Conservation (phyloP, 2,329 filamentous ascomycete genomes). For the Arthrobotrys sinensis region DNA sequence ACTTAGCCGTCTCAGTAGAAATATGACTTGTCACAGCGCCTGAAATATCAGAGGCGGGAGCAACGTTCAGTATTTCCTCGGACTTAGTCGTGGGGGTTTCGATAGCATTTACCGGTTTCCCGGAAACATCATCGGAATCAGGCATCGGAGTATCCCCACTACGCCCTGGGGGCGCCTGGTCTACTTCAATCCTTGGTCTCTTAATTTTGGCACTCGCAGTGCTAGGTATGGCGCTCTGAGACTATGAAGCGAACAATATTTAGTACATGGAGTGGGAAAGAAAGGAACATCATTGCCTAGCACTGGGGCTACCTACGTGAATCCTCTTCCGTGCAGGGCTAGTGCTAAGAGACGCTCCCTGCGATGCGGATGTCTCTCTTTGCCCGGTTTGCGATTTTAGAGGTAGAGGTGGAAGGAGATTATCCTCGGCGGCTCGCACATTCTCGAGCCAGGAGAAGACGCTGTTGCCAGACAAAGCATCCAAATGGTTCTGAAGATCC, state of each 20-base stretch:
- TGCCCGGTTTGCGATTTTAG: slow-evolving; percentile 25
- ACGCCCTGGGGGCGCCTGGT: neutral
- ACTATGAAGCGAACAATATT: slow-evolving; percentile 33
- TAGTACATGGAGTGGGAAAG: slow-evolving; percentile 22
- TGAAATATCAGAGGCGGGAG: neutral
- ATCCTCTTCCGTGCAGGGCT: slow-evolving; percentile 53
- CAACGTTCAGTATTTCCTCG: neutral
- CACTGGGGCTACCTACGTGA: slow-evolving; percentile 39
- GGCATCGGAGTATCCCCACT: slow-evolving; percentile 34
- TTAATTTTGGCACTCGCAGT: slow-evolving; percentile 35
- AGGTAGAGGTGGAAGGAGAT: slow-evolving; percentile 38
- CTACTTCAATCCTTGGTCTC: slow-evolving; percentile 44
- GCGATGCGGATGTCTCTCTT: neutral
- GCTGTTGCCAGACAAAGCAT: slow-evolving; percentile 19
- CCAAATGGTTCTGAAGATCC: slow-evolving; percentile 19
- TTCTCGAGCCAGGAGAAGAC: slow-evolving; percentile 41
- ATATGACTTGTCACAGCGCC: slow-evolving; percentile 32
- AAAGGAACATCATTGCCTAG: neutral
- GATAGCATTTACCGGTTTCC: neutral
- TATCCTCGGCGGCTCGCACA: slow-evolving; percentile 16
- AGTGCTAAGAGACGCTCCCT: neutral
- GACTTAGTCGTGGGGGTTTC: slow-evolving; percentile 1
- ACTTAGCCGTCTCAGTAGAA: neutral
- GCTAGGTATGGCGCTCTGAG: slow-evolving; percentile 25
- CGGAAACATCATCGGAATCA: slow-evolving; percentile 8